phyloP scores from a whole-genome alignment of 257 asterid species.

The Solanum habrochaites region DNA sequence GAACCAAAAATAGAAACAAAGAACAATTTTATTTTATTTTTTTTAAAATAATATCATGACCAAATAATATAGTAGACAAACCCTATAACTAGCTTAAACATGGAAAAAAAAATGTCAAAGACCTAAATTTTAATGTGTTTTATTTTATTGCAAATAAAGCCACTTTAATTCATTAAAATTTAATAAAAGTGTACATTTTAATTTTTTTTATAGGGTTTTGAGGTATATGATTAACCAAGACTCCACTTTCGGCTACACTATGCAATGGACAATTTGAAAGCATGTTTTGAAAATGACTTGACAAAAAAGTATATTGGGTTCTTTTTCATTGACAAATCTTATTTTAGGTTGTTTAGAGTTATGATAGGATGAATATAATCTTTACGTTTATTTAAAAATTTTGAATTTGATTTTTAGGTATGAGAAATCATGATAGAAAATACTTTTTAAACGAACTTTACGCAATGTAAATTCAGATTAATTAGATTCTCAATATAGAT shows the following conservation, averaged over 20 bases:
- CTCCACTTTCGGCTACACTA: background rate
- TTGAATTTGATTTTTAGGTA: background rate
- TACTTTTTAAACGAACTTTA: fast-evolving
- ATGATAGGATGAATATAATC: background rate
- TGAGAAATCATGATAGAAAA: background rate
- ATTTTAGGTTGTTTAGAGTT: fast-evolving
- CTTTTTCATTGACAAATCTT: background rate
- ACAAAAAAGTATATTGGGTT: background rate
- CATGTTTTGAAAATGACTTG: background rate
- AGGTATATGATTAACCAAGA: background rate
- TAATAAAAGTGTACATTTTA: background rate
- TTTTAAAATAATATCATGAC: background rate
- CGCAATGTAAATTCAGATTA: background rate
- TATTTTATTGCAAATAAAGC: background rate
- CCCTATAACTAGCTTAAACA: background rate
- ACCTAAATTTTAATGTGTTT: background rate
- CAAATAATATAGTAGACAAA: background rate
- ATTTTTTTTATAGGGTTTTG: background rate
- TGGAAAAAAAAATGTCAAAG: background rate
- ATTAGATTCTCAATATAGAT: background rate
- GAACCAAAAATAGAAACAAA: background rate
- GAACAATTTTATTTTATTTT: background rate
- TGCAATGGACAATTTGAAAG: background rate
- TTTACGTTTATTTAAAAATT: background rate
- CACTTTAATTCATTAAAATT: background rate